Percentiles rank a stretch among this genome's conserved stretches.
Conservation (phyloP, 305 asterid genomes). For the Rubia peregrina region DNA sequence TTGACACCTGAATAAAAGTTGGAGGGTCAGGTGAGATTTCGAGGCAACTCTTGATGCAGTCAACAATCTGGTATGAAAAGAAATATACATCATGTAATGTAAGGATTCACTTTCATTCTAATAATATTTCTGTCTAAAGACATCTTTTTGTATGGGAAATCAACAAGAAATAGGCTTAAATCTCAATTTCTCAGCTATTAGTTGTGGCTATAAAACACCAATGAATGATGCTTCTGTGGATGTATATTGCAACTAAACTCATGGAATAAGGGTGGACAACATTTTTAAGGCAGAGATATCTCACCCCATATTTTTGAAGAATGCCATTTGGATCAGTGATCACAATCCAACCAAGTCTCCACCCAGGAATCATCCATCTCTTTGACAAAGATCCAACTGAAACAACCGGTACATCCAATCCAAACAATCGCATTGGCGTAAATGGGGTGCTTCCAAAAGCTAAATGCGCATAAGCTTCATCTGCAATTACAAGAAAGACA, state of each 20-base stretch:
- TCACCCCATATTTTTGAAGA: conserved; percentile 56
- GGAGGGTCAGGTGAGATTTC: conserved; percentile 39
- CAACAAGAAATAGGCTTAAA: too few species aligned
- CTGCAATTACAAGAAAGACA: conserved; percentile 49
- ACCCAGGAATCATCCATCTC: conserved; percentile 85
- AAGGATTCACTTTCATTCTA: too few species aligned
- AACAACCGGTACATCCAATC: conserved; percentile 48
- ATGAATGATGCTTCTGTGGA: not conserved
- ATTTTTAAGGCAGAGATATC: not conserved
- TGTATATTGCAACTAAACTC: not conserved
- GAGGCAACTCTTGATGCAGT: conserved; percentile 39
- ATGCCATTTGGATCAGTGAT: conserved; percentile 55
- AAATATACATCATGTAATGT: not conserved
- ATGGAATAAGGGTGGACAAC: not conserved
- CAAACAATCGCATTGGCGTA: conserved; percentile 66
- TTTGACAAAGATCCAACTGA: conserved; percentile 79
- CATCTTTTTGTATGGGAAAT: too few species aligned
- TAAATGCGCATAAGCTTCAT: conserved; percentile 76
- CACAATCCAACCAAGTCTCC: conserved; percentile 87
- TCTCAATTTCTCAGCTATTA: not conserved
- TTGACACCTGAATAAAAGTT: conserved; percentile 43
- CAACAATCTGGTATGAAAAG: conserved; percentile 39
- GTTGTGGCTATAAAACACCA: not conserved
- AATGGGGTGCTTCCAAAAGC: conserved; percentile 59
- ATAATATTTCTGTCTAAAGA: too few species aligned